A percentile compares a stretch with the other conserved stretches of the same genome.
phyloP scores from a whole-genome alignment of 2,329 filamentous ascomycete genomes.

The Aspergillaceae sp. region DNA sequence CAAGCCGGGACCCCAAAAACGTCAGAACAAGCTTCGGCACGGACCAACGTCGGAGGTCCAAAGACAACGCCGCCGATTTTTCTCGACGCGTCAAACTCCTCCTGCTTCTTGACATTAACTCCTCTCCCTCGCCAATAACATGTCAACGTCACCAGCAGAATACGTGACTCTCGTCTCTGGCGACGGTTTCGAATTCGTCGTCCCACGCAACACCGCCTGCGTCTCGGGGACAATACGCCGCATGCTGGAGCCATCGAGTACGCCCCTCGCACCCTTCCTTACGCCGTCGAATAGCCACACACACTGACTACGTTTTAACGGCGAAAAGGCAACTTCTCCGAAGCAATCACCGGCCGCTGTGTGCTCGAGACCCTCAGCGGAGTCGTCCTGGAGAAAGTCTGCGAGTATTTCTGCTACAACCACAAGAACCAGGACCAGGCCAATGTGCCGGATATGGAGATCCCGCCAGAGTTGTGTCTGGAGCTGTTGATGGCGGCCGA shows the following conservation, averaged over 20 bases:
- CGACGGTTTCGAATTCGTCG: constrained; percentile 57
- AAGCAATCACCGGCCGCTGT: constrained; percentile 50
- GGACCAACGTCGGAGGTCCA: constrained; percentile 12
- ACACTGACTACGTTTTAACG: background rate
- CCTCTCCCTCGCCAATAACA: constrained; percentile 4
- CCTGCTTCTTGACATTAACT: constrained; percentile 3
- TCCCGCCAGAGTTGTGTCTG: constrained; percentile 56
- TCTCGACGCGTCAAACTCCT: constrained; percentile 1
- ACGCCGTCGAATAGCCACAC: background rate
- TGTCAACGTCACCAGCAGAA: constrained; percentile 30
- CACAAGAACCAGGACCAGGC: constrained; percentile 53
- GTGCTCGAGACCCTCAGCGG: constrained; percentile 55
- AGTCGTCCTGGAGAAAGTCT: constrained; percentile 58
- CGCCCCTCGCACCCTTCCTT: constrained; percentile 14
- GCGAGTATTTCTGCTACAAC: constrained; percentile 62
- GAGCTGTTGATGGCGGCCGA: constrained; percentile 60
- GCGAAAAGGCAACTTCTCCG: constrained; percentile 49
- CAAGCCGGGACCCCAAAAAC: background rate
- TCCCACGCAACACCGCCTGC: constrained; percentile 52
- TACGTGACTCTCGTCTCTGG: constrained; percentile 57
- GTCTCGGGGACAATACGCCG: constrained; percentile 54
- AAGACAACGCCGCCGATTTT: background rate
- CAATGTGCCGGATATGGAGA: constrained; percentile 59
- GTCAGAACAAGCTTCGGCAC: constrained; percentile 17
- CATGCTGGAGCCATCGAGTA: constrained; percentile 57